Conservation (phyloP, 2,329 filamentous ascomycete genomes). For the Paramyrothecium roridum region DNA sequence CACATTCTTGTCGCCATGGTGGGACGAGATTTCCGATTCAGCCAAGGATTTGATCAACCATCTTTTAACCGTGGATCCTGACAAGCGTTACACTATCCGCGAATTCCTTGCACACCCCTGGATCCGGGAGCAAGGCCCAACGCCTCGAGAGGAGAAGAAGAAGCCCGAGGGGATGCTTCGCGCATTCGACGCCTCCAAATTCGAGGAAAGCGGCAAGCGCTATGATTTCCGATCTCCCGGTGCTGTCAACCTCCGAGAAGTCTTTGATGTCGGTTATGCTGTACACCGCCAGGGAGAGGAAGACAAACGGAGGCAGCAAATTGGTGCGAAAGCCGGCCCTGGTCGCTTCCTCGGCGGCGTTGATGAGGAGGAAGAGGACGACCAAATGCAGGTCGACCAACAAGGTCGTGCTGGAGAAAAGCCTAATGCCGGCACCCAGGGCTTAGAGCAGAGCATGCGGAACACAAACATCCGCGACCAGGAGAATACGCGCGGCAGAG, state of each 20-base stretch:
- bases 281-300: conserved; percentile 97
- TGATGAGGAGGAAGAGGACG: conserved; percentile 65
- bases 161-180: conserved; percentile 40
- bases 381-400: conserved; percentile 62
- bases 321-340: conserved; percentile 67
- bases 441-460: conserved; percentile 83
- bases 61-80: conserved; percentile 88
- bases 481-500: conserved; percentile 27
- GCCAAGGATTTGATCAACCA: conserved; percentile 94
- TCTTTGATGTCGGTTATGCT: conserved; percentile 97
- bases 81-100: conserved; percentile 89
- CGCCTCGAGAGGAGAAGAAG: conserved; percentile 58
- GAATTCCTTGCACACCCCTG: conserved; percentile 95
- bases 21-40: conserved; percentile 95
- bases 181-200: conserved; percentile 54
- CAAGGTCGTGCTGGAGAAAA: conserved; percentile 35
- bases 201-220: conserved; percentile 61
- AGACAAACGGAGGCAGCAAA: conserved; percentile 83
- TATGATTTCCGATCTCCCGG: conserved; percentile 95
- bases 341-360: conserved; percentile 58
- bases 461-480: conserved; percentile 69
- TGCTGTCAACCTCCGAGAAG: conserved; percentile 90
- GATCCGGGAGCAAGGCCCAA: conserved; percentile 67
- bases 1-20: conserved; percentile 97
- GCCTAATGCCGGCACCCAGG: conserved; percentile 52